phyloP scores from a whole-genome alignment of 768 basidiomycete genomes.

The Tricholoma bakamatsutake region DNA sequence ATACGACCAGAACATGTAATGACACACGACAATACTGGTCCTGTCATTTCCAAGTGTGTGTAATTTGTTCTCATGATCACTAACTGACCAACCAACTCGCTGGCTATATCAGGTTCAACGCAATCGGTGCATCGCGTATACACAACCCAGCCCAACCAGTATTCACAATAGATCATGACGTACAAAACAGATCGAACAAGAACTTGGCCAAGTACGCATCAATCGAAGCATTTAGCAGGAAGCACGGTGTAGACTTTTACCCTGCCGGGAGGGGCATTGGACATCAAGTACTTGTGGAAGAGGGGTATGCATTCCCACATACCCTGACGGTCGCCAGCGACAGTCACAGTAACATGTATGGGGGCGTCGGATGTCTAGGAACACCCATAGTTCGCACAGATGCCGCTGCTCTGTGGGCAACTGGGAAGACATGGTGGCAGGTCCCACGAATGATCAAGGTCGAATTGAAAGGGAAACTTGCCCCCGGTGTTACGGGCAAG shows the following conservation, averaged over 20 bases:
- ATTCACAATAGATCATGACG: slow-evolving; percentile 97
- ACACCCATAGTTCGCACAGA: slow-evolving; percentile 97
- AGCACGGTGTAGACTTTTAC: slow-evolving; percentile 88
- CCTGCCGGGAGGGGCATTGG: slow-evolving; percentile 97
- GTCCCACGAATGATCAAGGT: slow-evolving; percentile 96
- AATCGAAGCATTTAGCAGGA: slow-evolving; percentile 87
- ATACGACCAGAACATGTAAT: slow-evolving; percentile 97
- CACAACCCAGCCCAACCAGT: slow-evolving; percentile 80
- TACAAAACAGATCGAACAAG: slow-evolving; percentile 89
- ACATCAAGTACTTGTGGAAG: slow-evolving; percentile 95
- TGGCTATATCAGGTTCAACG: slow-evolving; percentile 66
- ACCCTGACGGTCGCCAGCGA: slow-evolving; percentile 95
- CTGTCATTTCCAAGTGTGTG: slow-evolving; percentile 92
- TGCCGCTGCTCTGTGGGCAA: slow-evolving; percentile 95
- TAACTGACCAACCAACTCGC: slow-evolving; percentile 1
- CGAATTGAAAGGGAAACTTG: slow-evolving; percentile 75
- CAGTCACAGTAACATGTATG: slow-evolving; percentile 99
- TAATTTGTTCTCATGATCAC: background rate
- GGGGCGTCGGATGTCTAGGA: slow-evolving; percentile 94
- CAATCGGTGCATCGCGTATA: slow-evolving; percentile 85
- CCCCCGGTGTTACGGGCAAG: slow-evolving; percentile 92
- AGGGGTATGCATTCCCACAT: slow-evolving; percentile 96
- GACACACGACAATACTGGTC: slow-evolving; percentile 98
- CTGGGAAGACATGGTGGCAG: slow-evolving; percentile 99
- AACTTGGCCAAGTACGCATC: slow-evolving; percentile 89